A percentile compares a stretch with the other conserved stretches of the same genome.
These are phyloP conservation scores for Saccharomycopsis fibuligera DNA, from an alignment of 805 yeast species.

Conservation along the genomic window DNA sequence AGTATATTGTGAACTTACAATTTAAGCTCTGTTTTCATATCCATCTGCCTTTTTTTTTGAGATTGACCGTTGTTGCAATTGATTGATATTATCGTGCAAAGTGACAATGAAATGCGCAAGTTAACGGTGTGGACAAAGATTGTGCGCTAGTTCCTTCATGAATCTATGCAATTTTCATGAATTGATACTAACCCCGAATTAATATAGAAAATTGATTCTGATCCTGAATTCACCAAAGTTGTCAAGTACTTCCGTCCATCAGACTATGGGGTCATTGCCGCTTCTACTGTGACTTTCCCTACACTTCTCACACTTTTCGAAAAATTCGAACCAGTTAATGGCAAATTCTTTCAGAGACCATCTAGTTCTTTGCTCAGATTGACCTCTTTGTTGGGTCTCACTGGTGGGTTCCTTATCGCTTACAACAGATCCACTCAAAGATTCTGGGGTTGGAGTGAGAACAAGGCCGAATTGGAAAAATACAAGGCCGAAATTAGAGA, in stretches of 20 bases:
- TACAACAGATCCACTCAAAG: slow-evolving; percentile 63
- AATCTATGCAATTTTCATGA: background rate
- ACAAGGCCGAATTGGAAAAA: slow-evolving; percentile 57
- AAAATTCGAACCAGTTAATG: slow-evolving; percentile 41
- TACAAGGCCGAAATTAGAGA: slow-evolving; percentile 72
- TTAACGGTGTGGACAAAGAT: background rate
- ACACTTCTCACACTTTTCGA: slow-evolving; percentile 38
- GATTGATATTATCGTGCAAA: too few species aligned
- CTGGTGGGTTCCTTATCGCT: slow-evolving; percentile 70
- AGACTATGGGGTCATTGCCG: slow-evolving; percentile 51
- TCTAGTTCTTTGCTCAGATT: slow-evolving; percentile 52
- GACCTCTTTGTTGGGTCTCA: slow-evolving; percentile 53
- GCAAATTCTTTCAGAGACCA: slow-evolving; percentile 41
- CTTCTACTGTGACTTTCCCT: slow-evolving; percentile 45
- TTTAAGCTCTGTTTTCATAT: background rate
- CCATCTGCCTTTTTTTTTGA: too few species aligned
- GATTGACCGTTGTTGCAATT: too few species aligned
- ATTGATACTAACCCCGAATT: background rate
- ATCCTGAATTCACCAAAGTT: slow-evolving; percentile 70
- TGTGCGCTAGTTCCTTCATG: too few species aligned
- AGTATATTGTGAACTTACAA: background rate
- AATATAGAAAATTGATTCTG: slow-evolving; percentile 57
- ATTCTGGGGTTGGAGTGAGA: slow-evolving; percentile 75
- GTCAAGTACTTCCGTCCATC: slow-evolving; percentile 64
- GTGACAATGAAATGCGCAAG: background rate